Conservation (phyloP, 108 stramenopile genomes). For the Craspedostauros australis region DNA sequence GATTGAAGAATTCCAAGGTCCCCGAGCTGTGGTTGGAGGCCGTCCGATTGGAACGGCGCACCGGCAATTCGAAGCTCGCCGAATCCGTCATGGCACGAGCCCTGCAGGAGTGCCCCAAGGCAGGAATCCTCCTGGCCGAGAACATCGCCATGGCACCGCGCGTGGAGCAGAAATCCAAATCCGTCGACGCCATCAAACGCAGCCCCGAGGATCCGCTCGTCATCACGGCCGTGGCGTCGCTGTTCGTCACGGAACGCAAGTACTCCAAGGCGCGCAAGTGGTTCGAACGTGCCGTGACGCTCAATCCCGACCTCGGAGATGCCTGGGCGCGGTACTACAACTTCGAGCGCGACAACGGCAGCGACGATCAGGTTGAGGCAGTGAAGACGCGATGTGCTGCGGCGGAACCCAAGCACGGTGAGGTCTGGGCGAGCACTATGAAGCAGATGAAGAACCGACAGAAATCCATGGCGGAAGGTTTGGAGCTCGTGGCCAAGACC, state of each 20-base stretch:
- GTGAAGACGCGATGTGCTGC: slow-evolving; percentile 64
- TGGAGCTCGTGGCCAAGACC: slow-evolving; percentile 47
- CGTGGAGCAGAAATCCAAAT: slow-evolving; percentile 84
- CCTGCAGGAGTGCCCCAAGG: slow-evolving; percentile 90
- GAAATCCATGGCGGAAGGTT: slow-evolving; percentile 37
- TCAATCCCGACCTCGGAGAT: slow-evolving; percentile 90
- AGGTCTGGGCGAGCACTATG: slow-evolving; percentile 73
- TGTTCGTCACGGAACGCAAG: slow-evolving; percentile 90
- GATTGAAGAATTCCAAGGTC: slow-evolving; percentile 76
- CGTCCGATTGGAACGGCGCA: slow-evolving; percentile 86
- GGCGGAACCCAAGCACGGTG: slow-evolving; percentile 94
- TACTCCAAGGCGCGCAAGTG: slow-evolving; percentile 93
- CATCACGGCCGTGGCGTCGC: slow-evolving; percentile 83
- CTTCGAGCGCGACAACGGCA: slow-evolving; percentile 78
- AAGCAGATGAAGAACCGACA: slow-evolving; percentile 75
- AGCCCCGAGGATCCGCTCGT: slow-evolving; percentile 90
- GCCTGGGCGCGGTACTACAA: slow-evolving; percentile 89
- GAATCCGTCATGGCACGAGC: slow-evolving; percentile 91
- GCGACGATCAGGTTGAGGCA: slow-evolving; percentile 46
- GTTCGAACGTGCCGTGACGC: slow-evolving; percentile 87
- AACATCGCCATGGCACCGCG: slow-evolving; percentile 80
- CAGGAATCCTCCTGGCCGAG: slow-evolving; percentile 89
- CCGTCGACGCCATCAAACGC: slow-evolving; percentile 85
- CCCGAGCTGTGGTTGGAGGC: slow-evolving; percentile 88
- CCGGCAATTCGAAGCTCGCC: slow-evolving; percentile 76